Conservation (phyloP, 768 basidiomycete species). For the Suillus clintonianus region DNA sequence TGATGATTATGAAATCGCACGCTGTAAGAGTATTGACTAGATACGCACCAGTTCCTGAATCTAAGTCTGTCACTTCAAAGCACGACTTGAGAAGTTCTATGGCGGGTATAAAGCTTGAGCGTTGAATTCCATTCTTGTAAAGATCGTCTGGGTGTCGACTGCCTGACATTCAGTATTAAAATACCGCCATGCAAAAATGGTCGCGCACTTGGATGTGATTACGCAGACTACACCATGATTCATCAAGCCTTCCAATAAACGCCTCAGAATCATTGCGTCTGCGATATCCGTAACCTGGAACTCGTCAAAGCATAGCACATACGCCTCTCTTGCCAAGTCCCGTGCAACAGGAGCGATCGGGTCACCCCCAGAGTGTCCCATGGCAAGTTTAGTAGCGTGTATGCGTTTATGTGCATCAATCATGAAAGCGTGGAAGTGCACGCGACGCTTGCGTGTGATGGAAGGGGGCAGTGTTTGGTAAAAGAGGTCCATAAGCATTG, state of each 20-base stretch:
- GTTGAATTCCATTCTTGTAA: slow-evolving; percentile 98
- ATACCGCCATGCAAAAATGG: neutral
- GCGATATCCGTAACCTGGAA: slow-evolving; percentile 99
- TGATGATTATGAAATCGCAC: slow-evolving; percentile 1
- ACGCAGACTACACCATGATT: slow-evolving; percentile 91
- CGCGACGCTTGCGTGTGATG: slow-evolving; percentile 75
- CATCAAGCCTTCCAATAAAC: slow-evolving; percentile 83
- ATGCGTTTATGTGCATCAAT: slow-evolving; percentile 95
- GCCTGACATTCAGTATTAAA: slow-evolving; percentile 5
- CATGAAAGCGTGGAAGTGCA: slow-evolving; percentile 99
- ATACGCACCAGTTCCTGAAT: slow-evolving; percentile 86
- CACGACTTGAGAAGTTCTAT: slow-evolving; percentile 89
- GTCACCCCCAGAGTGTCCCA: slow-evolving; percentile 72
- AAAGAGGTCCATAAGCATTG: slow-evolving; percentile 99
- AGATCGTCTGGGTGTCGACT: slow-evolving; percentile 97
- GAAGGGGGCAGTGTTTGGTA: slow-evolving; percentile 76
- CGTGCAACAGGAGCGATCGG: slow-evolving; percentile 86
- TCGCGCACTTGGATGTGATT: slow-evolving; percentile 94
- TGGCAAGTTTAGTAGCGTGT: slow-evolving; percentile 75
- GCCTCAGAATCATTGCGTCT: slow-evolving; percentile 95
- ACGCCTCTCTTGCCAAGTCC: slow-evolving; percentile 82
- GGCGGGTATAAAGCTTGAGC: slow-evolving; percentile 90
- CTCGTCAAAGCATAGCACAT: slow-evolving; percentile 94
- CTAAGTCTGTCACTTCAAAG: slow-evolving; percentile 88
- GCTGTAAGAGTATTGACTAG: neutral